Percentiles rank a stretch among this genome's conserved stretches.
Evolutionary conservation across 345 rosid species (phyloP).

Genomic region (Schrenkiella parvula): DNA sequence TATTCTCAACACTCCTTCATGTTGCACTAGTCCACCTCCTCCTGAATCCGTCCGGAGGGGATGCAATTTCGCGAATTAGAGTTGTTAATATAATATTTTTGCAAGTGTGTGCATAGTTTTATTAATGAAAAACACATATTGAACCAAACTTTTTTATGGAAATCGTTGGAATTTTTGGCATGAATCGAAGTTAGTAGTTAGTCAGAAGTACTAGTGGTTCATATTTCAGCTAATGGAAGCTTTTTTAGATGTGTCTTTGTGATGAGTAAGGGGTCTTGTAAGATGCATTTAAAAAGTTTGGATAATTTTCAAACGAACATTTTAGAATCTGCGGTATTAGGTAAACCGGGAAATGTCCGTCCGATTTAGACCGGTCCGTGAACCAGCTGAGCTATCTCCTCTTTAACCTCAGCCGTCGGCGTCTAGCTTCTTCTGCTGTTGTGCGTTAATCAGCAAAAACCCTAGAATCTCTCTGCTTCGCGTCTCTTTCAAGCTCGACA

Average conservation of each 20-base stretch:
- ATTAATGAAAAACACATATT: neutral
- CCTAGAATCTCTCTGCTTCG: constrained; percentile 32
- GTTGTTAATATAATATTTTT: neutral
- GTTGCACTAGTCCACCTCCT: constrained; percentile 54
- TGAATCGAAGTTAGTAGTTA: neutral
- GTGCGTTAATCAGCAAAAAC: constrained; percentile 31
- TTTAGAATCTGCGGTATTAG: no score
- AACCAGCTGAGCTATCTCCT: constrained; percentile 12
- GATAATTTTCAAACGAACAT: neutral
- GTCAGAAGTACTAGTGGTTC: neutral
- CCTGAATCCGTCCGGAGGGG: neutral
- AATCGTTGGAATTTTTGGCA: neutral
- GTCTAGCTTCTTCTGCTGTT: neutral
- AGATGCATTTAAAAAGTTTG: no score
- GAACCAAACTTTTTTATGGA: neutral
- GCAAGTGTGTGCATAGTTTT: neutral
- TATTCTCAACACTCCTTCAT: constrained; percentile 29
- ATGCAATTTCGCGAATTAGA: neutral
- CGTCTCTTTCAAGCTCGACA: constrained; percentile 8
- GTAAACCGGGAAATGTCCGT: constrained; percentile 21
- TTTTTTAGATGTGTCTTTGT: no score
- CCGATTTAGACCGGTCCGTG: neutral
- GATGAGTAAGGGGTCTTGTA: neutral
- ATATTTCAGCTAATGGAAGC: neutral
- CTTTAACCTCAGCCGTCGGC: constrained; percentile 20